A percentile compares a stretch with the other conserved stretches of the same genome.
Conservation (phyloP, 83 land plant genomes). For the Isoetes engelmannii region DNA sequence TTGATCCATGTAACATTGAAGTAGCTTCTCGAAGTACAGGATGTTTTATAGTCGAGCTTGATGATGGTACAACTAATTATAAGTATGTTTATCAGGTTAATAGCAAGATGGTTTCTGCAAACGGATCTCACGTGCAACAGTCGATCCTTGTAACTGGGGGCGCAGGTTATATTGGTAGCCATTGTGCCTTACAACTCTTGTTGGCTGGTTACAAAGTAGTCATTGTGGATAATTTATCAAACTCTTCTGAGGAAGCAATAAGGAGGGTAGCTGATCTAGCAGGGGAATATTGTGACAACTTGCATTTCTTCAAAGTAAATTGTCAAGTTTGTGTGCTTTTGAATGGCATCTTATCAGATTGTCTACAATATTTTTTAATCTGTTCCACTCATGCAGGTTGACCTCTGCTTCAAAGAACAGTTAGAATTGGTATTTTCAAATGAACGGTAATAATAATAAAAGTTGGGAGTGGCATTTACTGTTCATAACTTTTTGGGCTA, state of each 20-base stretch:
- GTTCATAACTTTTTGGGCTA: no score
- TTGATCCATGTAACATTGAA: no score
- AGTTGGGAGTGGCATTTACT: no score
- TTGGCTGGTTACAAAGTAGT: conserved; percentile 54
- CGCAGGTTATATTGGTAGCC: conserved; percentile 88
- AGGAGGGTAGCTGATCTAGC: conserved; percentile 58
- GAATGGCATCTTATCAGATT: not conserved
- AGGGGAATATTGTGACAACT: conserved; percentile 49
- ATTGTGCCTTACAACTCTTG: conserved; percentile 69
- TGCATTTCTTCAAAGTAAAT: conserved; percentile 55
- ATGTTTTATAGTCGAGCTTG: no score
- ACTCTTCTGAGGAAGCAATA: conserved; percentile 56
- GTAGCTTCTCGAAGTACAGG: no score
- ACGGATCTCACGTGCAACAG: conserved; percentile 9
- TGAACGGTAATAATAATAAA: no score
- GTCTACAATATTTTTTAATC: not conserved
- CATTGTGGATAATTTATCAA: conserved; percentile 66
- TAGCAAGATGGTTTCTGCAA: no score
- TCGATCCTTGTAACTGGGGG: conserved; percentile 81
- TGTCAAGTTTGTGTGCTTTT: not conserved
- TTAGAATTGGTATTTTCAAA: not conserved
- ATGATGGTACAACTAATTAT: no score
- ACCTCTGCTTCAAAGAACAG: not conserved
- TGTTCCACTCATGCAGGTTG: not conserved
- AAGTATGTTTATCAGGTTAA: no score